A percentile compares a stretch with the other conserved stretches of the same genome.
Conservation (phyloP, 768 basidiomycete genomes). For the Inosperma sp. region DNA sequence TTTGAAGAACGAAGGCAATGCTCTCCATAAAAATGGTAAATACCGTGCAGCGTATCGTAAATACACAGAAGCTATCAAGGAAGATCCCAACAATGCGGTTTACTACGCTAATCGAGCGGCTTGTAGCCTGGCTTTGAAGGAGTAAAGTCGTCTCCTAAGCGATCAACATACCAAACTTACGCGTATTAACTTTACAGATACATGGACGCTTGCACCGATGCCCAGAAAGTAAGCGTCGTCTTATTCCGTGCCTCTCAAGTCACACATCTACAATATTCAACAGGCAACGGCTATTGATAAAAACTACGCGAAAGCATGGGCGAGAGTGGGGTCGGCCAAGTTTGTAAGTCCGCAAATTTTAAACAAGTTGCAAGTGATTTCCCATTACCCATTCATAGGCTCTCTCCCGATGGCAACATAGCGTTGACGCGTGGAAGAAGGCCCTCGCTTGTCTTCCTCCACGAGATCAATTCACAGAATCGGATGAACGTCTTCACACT, state of each 20-base stretch:
- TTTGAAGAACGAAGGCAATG: slow-evolving; percentile 42
- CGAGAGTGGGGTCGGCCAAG: slow-evolving; percentile 33
- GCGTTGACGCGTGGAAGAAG: slow-evolving; percentile 27
- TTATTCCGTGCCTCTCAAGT: no score
- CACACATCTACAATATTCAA: no score
- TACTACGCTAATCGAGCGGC: slow-evolving; percentile 45
- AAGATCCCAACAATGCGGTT: slow-evolving; percentile 36
- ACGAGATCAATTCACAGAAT: slow-evolving; percentile 22
- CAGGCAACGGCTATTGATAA: slow-evolving; percentile 39
- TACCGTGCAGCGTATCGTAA: slow-evolving; percentile 32
- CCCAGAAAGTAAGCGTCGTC: no score
- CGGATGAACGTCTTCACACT: slow-evolving; percentile 31
- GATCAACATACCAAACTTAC: no score
- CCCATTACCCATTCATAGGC: slow-evolving; percentile 16
- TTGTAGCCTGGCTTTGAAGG: slow-evolving; percentile 33
- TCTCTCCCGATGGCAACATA: slow-evolving; percentile 17
- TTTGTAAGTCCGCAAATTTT: slow-evolving; percentile 27
- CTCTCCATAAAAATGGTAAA: slow-evolving; percentile 30
- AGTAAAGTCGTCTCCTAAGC: slow-evolving; percentile 27
- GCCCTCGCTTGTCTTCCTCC: slow-evolving; percentile 31
- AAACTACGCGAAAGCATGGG: slow-evolving; percentile 40
- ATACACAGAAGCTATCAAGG: slow-evolving; percentile 39
- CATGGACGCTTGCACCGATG: no score
- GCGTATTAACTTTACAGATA: slow-evolving; percentile 22
- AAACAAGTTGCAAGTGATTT: neutral